Conservation (phyloP, 495 filamentous ascomycete genomes). For the Hamigera avellanea region DNA sequence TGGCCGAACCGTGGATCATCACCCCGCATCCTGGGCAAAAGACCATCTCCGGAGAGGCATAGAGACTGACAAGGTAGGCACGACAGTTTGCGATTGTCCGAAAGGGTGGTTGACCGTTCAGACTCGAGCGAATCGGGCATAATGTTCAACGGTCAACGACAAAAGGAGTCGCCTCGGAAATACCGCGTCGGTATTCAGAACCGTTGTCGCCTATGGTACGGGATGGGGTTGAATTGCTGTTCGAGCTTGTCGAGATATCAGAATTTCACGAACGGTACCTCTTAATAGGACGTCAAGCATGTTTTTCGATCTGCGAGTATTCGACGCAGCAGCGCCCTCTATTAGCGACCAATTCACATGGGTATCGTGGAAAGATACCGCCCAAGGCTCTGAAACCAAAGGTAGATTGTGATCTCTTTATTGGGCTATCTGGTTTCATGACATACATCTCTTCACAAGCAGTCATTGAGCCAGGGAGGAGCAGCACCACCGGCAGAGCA, state of each 20-base stretch:
- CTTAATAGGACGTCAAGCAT: slow-evolving; percentile 20
- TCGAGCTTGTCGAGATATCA: slow-evolving; percentile 9
- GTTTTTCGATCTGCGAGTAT: slow-evolving; percentile 12
- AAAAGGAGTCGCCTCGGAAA: too few species aligned
- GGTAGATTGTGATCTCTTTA: too few species aligned
- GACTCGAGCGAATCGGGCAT: slow-evolving; percentile 30
- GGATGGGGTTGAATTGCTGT: slow-evolving; percentile 12
- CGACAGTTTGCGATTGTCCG: slow-evolving; percentile 17
- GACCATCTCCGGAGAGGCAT: slow-evolving; percentile 28
- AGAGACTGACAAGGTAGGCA: slow-evolving; percentile 31
- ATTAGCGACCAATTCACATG: too few species aligned
- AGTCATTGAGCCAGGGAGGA: slow-evolving; percentile 1
- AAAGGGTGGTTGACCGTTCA: slow-evolving; percentile 22
- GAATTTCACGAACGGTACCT: slow-evolving; percentile 10
- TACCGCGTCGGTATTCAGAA: too few species aligned
- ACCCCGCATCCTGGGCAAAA: slow-evolving; percentile 27
- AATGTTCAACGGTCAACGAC: neutral
- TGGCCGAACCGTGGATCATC: slow-evolving; percentile 40
- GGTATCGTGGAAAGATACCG: too few species aligned
- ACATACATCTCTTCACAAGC: slow-evolving; percentile 1
- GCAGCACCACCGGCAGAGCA: neutral
- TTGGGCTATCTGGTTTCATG: too few species aligned
- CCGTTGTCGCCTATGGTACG: slow-evolving; percentile 11
- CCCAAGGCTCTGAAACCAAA: too few species aligned
- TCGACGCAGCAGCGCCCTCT: too few species aligned